A percentile compares a stretch with the other conserved stretches of the same genome.
phyloP scores from a whole-genome alignment of 345 rosid genomes.

The Mallotus nudiflorus region DNA sequence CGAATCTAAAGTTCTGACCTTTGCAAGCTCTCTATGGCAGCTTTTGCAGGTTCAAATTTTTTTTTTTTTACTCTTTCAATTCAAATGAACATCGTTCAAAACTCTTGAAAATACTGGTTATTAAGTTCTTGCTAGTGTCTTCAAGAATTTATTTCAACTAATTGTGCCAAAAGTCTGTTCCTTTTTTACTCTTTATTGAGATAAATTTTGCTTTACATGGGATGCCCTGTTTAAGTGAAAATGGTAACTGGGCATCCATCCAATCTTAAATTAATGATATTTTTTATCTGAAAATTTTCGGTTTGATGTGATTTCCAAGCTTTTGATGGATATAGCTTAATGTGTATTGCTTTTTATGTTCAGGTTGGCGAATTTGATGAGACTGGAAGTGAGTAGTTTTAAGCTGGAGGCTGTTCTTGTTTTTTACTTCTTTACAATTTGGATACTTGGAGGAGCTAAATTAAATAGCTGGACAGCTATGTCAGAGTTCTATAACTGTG shows the following conservation, averaged over 20 bases:
- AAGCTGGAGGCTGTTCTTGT: not conserved
- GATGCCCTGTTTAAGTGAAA: not conserved
- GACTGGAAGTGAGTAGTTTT: not conserved
- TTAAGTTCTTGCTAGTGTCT: not conserved
- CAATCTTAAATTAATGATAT: not conserved
- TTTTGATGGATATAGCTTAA: not conserved
- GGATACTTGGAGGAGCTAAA: not conserved
- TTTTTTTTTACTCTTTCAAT: not conserved
- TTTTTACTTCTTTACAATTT: not conserved
- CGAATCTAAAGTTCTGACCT: not conserved
- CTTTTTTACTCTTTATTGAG: not conserved
- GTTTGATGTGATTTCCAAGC: not conserved
- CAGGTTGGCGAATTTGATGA: not conserved
- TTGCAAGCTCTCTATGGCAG: not conserved
- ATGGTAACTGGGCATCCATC: not conserved
- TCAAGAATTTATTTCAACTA: not conserved
- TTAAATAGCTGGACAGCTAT: not conserved
- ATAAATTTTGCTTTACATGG: not conserved
- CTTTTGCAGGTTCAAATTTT: not conserved
- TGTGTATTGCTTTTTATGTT: not conserved
- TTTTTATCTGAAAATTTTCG: not conserved
- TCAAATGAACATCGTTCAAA: not conserved
- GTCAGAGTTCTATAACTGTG: not conserved
- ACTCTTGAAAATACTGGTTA: not conserved
- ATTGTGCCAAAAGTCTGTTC: not conserved